Conservation (phyloP, 352 stramenopile species). For the Globisporangium apiculatum region DNA sequence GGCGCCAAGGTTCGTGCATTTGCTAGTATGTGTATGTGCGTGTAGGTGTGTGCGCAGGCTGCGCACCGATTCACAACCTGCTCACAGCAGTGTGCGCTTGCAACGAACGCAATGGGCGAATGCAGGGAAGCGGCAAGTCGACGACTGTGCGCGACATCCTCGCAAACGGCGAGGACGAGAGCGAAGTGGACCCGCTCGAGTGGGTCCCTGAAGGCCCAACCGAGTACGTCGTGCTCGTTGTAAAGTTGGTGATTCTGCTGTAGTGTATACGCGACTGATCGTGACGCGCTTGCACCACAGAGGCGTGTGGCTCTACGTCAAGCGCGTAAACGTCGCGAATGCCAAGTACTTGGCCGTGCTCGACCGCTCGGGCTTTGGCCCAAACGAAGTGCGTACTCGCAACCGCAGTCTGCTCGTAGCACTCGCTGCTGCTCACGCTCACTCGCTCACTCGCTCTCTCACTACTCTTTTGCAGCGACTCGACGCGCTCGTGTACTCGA, state of each 20-base stretch:
- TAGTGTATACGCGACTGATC: too few relatives aligned
- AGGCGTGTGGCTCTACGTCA: slow-evolving; percentile 72
- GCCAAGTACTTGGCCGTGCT: slow-evolving; percentile 72
- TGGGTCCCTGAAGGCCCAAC: slow-evolving; percentile 17
- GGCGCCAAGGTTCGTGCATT: slow-evolving; percentile 24
- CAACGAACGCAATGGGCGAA: background rate
- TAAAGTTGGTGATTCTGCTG: too few relatives aligned
- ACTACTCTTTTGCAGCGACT: slow-evolving; percentile 19
- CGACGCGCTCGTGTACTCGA: slow-evolving; percentile 57
- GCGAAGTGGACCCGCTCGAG: slow-evolving; percentile 12
- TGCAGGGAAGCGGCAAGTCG: slow-evolving; percentile 49
- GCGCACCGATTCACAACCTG: background rate
- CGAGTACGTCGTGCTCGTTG: slow-evolving; percentile 7
- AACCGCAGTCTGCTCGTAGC: too few relatives aligned
- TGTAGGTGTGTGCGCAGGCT: background rate
- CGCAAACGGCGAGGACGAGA: slow-evolving; percentile 9
- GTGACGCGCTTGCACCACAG: slow-evolving; percentile 4
- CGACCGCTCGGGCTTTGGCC: slow-evolving; percentile 42
- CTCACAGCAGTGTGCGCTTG: background rate
- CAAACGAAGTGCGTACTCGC: slow-evolving; percentile 14
- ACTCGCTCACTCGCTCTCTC: background rate
- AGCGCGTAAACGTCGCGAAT: slow-evolving; percentile 46
- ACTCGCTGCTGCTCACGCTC: background rate
- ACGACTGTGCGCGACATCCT: slow-evolving; percentile 34
- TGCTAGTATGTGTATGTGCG: background rate